Conservation (phyloP, 805 yeast species). For the Candida pini region DNA sequence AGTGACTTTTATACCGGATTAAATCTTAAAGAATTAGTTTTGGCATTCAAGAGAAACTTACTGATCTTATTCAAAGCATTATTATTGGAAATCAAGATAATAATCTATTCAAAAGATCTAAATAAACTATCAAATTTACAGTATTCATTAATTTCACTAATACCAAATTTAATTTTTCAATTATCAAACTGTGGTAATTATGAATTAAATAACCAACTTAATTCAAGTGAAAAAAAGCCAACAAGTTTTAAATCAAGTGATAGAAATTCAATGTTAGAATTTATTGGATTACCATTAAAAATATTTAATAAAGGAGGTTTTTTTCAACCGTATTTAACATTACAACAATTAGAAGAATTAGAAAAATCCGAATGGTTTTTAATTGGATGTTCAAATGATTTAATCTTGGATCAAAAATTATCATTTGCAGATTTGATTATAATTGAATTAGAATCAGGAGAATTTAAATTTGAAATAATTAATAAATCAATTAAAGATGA, state of each 20-base stretch:
- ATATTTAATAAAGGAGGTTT: slow-evolving; percentile 81
- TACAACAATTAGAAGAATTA: slow-evolving; percentile 83
- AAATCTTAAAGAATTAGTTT: slow-evolving; percentile 58
- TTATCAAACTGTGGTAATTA: slow-evolving; percentile 82
- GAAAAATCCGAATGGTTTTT: slow-evolving; percentile 57
- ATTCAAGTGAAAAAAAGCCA: slow-evolving; percentile 49
- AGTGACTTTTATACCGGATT: slow-evolving; percentile 68
- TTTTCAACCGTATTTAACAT: slow-evolving; percentile 89
- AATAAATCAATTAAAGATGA: slow-evolving; percentile 37
- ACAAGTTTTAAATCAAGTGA: slow-evolving; percentile 71
- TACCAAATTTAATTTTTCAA: slow-evolving; percentile 73
- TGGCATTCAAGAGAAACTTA: slow-evolving; percentile 51
- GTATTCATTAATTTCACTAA: slow-evolving; percentile 73
- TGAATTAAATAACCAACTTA: slow-evolving; percentile 43
- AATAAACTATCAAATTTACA: slow-evolving; percentile 78
- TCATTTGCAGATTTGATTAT: slow-evolving; percentile 67
- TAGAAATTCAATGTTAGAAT: slow-evolving; percentile 66
- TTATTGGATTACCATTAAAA: slow-evolving; percentile 84
- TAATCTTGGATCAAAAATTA: slow-evolving; percentile 60
- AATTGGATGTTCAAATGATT: slow-evolving; percentile 84
- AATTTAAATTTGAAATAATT: slow-evolving; percentile 36
- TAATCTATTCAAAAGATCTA: slow-evolving; percentile 75
- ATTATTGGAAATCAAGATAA: slow-evolving; percentile 64
- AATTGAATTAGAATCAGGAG: slow-evolving; percentile 31
- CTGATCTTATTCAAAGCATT: slow-evolving; percentile 71